A percentile compares a stretch with the other conserved stretches of the same genome.
Evolutionary conservation across 1,284 basidiomycete genomes (phyloP).

Genomic region (Cryptococcus wingfieldii): DNA sequence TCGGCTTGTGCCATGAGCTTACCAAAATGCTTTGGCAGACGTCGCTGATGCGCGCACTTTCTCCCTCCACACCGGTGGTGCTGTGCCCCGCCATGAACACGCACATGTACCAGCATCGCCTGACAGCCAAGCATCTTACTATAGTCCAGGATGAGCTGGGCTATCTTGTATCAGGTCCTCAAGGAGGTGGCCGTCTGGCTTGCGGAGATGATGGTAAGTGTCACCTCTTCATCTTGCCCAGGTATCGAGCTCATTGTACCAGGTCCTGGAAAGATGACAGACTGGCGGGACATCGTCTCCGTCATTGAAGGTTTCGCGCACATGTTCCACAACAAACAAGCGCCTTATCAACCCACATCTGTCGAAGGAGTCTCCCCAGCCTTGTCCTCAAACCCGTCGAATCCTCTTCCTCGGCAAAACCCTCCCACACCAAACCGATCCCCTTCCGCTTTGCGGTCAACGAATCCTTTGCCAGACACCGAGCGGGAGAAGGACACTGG

Average conservation of each 20-base stretch:
- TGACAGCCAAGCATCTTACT: constrained; percentile 75
- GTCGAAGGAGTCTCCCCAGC: constrained; percentile 68
- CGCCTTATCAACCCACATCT: constrained; percentile 28
- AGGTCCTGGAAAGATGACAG: constrained; percentile 89
- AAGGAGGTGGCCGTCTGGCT: constrained; percentile 57
- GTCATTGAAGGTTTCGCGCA: neutral
- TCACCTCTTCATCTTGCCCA: neutral
- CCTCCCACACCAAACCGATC: neutral
- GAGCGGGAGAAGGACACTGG: neutral
- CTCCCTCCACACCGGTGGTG: constrained; percentile 74
- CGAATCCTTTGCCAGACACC: neutral
- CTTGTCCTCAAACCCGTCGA: constrained; percentile 44
- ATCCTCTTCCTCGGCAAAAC: constrained; percentile 29
- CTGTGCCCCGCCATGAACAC: constrained; percentile 99
- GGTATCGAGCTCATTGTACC: constrained; percentile 32
- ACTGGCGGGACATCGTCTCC: constrained; percentile 57
- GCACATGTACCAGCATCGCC: constrained; percentile 91
- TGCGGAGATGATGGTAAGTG: constrained; percentile 83
- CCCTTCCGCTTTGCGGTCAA: neutral
- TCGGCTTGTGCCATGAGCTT: neutral
- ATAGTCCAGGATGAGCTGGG: constrained; percentile 66
- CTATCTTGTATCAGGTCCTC: constrained; percentile 76
- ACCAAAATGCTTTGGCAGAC: constrained; percentile 56
- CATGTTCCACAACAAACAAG: neutral
- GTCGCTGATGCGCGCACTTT: constrained; percentile 79